Base-by-base conservation (phyloP, 805 yeast species). In the Maudiozyma bulderi region DNA sequence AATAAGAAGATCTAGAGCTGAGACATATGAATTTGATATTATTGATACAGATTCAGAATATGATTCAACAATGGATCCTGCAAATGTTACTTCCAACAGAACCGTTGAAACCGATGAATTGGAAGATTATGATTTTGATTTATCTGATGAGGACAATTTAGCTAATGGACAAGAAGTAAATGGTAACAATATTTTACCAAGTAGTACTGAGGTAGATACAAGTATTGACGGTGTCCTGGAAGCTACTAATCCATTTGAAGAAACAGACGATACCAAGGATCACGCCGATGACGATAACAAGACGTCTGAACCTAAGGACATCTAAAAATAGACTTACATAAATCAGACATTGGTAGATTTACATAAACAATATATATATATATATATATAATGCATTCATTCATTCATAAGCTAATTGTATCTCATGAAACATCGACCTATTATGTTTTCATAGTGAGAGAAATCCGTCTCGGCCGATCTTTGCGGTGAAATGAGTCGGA, bases 1-100 rank as follows among this genome's bases (percentile, higher is more conserved):
- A 54, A 66, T 72, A 54, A 65, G 78, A 50, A 71, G 86, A 66
- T 69, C 84, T 60, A 69, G 89, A 67, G 78, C 83, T 57, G 88
- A 82, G 39, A 79, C 80, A 48, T 82, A 77, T 58, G 93, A 85
- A 60, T 82, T 85, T 59, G 95, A 85, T 60, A 80, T 84, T 44
- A 85, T 85, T 43, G 84, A 81, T 15, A 83, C 84, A 7, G 85
- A 82, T 43, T 66, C 71, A 8, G 71, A 69, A 32, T 64, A 64
- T 43, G 70, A 67, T 37, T 61, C 64, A 2, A 58, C 65, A 3
- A 43, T 58, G 31, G 65, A 60, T 32, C 54, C 53, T 34, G 52
- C 53, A n/a, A 15, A 52, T 3, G 54, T 50, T 26, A 47, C 59
- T 3, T 43, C 48, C 14, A 52, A 50, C 11, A 46, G 48, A 20